These are phyloP conservation scores for Alternaria burnsii DNA, from an alignment of 2,329 filamentous ascomycete genomes.

Conservation along the genomic window DNA sequence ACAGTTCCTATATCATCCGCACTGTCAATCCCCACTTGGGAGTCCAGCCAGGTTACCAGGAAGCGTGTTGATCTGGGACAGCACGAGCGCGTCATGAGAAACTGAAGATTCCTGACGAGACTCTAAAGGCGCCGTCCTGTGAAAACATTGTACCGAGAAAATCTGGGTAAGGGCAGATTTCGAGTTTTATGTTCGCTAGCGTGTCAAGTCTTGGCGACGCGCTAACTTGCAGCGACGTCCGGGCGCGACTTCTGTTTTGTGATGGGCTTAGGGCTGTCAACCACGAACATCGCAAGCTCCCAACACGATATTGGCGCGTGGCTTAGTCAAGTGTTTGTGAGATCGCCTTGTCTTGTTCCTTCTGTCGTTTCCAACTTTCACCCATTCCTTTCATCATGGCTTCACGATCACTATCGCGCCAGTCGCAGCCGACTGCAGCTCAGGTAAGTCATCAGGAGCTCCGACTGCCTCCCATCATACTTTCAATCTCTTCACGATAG, in stretches of 20 bases:
- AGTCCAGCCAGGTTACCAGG: conserved; percentile 60
- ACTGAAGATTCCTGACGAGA: conserved; percentile 96
- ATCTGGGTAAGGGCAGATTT: conserved; percentile 19
- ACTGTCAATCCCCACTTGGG: conserved; percentile 57
- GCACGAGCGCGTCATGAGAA: conserved; percentile 99
- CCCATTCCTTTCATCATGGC: conserved; percentile 28
- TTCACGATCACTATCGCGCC: conserved; percentile 37
- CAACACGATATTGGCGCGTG: conserved; percentile 4
- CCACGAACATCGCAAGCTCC: conserved; percentile 11
- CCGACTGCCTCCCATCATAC: background rate
- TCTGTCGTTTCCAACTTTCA: background rate
- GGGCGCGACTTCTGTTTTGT: conserved; percentile 40
- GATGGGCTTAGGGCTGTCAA: conserved; percentile 17
- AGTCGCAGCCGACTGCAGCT: conserved; percentile 33
- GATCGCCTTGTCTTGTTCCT: conserved; percentile 1
- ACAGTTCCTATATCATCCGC: conserved; percentile 56
- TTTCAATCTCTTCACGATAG: background rate
- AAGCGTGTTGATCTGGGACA: conserved; percentile 80
- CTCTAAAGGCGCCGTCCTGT: conserved; percentile 88
- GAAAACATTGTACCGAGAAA: conserved; percentile 70
- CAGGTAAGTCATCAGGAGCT: conserved; percentile 33
- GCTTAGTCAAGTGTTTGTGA: background rate
- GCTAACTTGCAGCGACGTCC: conserved; percentile 18
- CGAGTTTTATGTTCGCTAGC: conserved; percentile 28
- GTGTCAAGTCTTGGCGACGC: conserved; percentile 25